Evolutionary conservation across 352 stramenopile species (phyloP).

Genomic region (Pilasporangium apinafurcum): DNA sequence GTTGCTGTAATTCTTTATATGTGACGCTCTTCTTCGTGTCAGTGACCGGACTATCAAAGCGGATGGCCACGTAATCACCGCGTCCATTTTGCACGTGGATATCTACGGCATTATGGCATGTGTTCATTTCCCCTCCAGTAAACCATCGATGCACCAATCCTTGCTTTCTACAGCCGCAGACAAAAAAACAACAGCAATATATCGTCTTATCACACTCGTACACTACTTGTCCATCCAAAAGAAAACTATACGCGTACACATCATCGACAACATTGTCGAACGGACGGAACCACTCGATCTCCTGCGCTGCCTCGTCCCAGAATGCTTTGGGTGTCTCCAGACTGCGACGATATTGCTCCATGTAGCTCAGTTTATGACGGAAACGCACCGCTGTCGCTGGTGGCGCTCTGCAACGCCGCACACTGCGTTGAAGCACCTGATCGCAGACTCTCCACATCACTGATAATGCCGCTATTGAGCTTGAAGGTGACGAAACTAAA

Average conservation of each 20-base stretch:
- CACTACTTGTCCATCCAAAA: neutral
- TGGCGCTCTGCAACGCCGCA: too few species aligned
- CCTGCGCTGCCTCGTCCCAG: constrained; percentile 40
- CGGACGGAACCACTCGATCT: constrained; percentile 50
- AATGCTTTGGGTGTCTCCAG: constrained; percentile 38
- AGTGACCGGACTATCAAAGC: constrained; percentile 58
- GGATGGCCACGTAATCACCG: constrained; percentile 41
- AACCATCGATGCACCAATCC: constrained; percentile 49
- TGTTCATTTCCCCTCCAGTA: constrained; percentile 55
- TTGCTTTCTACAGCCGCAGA: too few species aligned
- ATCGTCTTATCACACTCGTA: neutral
- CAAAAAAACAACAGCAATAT: too few species aligned
- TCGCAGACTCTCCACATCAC: too few species aligned
- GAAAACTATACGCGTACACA: too few species aligned
- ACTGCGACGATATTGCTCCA: constrained; percentile 30
- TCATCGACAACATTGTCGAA: constrained; percentile 35
- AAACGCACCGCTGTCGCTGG: too few species aligned
- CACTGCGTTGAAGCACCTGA: too few species aligned
- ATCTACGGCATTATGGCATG: constrained; percentile 61
- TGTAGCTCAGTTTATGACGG: constrained; percentile 30
- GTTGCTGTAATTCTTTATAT: constrained; percentile 37
- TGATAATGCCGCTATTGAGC: too few species aligned
- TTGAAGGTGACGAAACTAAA: too few species aligned
- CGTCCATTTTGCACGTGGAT: constrained; percentile 44
- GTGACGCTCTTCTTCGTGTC: constrained; percentile 43